A percentile compares a stretch with the other conserved stretches of the same genome.
phyloP scores from a whole-genome alignment of 2,329 filamentous ascomycete species.

The Magnaporthiopsis incrustans region DNA sequence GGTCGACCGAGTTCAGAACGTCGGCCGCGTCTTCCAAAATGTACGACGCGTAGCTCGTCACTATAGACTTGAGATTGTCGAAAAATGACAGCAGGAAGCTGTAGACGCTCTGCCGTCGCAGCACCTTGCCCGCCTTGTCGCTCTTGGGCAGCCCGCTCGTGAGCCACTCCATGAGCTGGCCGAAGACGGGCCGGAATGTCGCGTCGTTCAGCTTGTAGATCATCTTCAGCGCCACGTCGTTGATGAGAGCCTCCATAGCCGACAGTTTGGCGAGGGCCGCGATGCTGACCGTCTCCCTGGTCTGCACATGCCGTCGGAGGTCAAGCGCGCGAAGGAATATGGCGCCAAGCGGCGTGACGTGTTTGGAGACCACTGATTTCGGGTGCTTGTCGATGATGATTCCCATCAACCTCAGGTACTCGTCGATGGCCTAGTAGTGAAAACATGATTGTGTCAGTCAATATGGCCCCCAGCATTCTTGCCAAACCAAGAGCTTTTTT shows the following conservation, averaged over 20 bases:
- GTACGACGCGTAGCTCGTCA: conserved; percentile 85
- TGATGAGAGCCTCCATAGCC: conserved; percentile 55
- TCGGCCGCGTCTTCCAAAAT: conserved; percentile 67
- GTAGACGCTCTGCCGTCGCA: conserved; percentile 70
- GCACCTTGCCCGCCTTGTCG: conserved; percentile 47
- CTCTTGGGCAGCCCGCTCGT: conserved; percentile 51
- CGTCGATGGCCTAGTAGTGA: conserved; percentile 47
- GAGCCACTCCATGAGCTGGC: conserved; percentile 77
- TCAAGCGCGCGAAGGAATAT: conserved; percentile 56
- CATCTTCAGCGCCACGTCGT: conserved; percentile 74
- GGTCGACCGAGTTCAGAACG: conserved; percentile 43
- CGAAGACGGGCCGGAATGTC: conserved; percentile 86
- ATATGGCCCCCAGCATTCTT: not conserved
- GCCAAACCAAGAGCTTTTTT: no score
- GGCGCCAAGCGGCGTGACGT: conserved; percentile 59
- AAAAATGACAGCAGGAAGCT: conserved; percentile 76
- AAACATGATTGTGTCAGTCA: not conserved
- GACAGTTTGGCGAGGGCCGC: conserved; percentile 29
- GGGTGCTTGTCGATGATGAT: conserved; percentile 67
- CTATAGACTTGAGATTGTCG: conserved; percentile 80
- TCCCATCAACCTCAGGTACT: conserved; percentile 63
- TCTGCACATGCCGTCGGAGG: conserved; percentile 49
- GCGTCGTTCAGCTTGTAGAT: conserved; percentile 95
- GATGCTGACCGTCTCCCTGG: conserved; percentile 15
- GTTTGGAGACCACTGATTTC: conserved; percentile 72